Percentiles rank a stretch among this genome's conserved stretches.
phyloP scores from a whole-genome alignment of 148 eudicot genomes.

The Linanthus parryae region DNA sequence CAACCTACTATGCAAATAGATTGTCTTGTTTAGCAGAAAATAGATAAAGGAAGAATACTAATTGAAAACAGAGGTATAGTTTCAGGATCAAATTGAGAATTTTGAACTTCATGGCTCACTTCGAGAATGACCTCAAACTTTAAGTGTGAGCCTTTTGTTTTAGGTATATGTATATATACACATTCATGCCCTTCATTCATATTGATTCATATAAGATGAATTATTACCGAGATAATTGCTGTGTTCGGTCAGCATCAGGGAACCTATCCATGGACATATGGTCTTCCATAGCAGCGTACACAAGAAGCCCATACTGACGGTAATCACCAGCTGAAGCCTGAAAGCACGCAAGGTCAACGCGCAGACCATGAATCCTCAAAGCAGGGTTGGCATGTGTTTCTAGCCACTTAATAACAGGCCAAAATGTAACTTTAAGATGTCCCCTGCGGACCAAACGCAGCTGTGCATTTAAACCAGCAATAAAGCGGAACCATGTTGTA shows the following conservation, averaged over 20 bases:
- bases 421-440: constrained; percentile 63
- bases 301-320: constrained; percentile 77
- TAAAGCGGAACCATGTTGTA: constrained; percentile 92
- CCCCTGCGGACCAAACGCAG: constrained; percentile 85
- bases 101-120: too few species aligned
- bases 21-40: too few species aligned
- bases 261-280: constrained; percentile 28
- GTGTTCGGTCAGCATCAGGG: constrained; percentile 36
- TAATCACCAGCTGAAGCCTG: constrained; percentile 73
- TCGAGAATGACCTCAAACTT: too few species aligned
- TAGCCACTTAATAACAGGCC: constrained; percentile 70
- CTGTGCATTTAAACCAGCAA: constrained; percentile 96
- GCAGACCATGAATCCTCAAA: constrained; percentile 51
- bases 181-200: not conserved
- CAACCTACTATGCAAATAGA: too few species aligned
- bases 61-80: too few species aligned
- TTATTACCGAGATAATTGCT: constrained; percentile 46
- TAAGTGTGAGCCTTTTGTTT: too few species aligned
- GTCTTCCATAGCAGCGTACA: constrained; percentile 55
- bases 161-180: not conserved
- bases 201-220: not conserved
- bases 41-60: too few species aligned
- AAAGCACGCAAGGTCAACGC: constrained; percentile 81
- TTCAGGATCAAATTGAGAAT: too few species aligned
- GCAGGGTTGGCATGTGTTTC: constrained; percentile 90